Evolutionary conservation across 2,329 filamentous ascomycete genomes (phyloP), one percentile per base, ranked within the genome.

Genomic region (Lasiodiplodia hormozganensis): DNA sequence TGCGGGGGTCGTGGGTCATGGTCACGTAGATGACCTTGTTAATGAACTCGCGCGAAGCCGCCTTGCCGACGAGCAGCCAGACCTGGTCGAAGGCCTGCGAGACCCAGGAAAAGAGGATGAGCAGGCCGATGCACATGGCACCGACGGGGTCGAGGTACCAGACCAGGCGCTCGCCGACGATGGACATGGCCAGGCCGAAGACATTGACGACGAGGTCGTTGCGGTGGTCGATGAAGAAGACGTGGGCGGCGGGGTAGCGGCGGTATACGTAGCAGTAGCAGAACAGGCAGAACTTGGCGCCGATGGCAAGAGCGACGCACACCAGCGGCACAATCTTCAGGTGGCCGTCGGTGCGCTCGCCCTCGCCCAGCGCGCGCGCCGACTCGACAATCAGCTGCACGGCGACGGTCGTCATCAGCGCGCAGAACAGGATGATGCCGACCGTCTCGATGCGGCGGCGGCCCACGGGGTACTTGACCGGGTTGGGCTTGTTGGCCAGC

Each of bases 361-460:
- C 85, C 5, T 72, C 80, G 18, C 78, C 85, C 7, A 89, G 79
- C 8, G 79, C 78, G 66, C 87, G 82, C n/a, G 82, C 82, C 25
- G 88, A 90, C 71, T 89, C 86, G 68, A 89, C 85, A 58, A 88
- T 84, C 34, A 90, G 80, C 73, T 90, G 85, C 34, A 89, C 86
- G 58, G 88, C 87, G 3, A 89, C 88, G 0, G 88, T 90, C 2
- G 88, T 89, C 87, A 90, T 90, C 69, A 90, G 80, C 53, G 88
- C 87, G 70, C 87, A 89, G 76, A 90, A 90, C 56, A 90, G 84
- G 72, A 90, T 88, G 70, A 90, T 87, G 34, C 87, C 88, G 69
- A 90, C 83, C 2, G 88, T 89, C 78, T 90, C 88, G 66, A 90
- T 86, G 68, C 88, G 83, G 4, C 84, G 89, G 8, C 88, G 85